Conservation (phyloP, 805 yeast species). For the Kodamaea neixiangensis region DNA sequence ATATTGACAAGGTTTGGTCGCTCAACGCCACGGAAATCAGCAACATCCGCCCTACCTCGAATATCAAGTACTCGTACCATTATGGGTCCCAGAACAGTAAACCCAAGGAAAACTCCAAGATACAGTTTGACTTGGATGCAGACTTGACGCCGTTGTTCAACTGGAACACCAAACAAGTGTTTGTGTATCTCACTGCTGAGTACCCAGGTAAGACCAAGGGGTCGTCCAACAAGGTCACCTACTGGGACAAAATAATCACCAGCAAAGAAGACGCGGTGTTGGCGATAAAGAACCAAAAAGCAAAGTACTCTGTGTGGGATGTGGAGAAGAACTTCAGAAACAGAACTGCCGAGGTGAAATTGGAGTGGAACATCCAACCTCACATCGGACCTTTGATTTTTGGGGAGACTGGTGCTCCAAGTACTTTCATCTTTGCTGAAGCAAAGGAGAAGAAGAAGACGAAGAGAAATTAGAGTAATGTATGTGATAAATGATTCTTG, state of each 20-base stretch:
- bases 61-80: slow-evolving; percentile 54
- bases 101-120: slow-evolving; percentile 74
- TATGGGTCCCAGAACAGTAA: slow-evolving; percentile 67
- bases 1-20: slow-evolving; percentile 44
- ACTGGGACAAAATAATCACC: slow-evolving; percentile 87
- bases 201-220: slow-evolving; percentile 53
- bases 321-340: slow-evolving; percentile 59
- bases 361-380: slow-evolving; percentile 95
- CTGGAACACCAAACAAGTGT: slow-evolving; percentile 98
- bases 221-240: slow-evolving; percentile 67
- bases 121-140: slow-evolving; percentile 69
- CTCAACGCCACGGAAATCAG: slow-evolving; percentile 39
- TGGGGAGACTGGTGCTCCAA: slow-evolving; percentile 50
- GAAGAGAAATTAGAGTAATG: slow-evolving; percentile 3
- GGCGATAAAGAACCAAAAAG: slow-evolving; percentile 50
- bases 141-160: slow-evolving; percentile 83
- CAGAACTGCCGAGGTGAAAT: slow-evolving; percentile 63
- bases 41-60: slow-evolving; percentile 40
- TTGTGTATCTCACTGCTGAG: slow-evolving; percentile 86
- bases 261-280: slow-evolving; percentile 59
- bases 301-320: slow-evolving; percentile 90
- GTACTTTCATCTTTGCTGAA: slow-evolving; percentile 34
- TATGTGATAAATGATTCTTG: not conserved
- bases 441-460: slow-evolving; percentile 17
- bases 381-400: slow-evolving; percentile 75